Base-by-base conservation (phyloP, 306 rosid genomes). In the Quercus suber region DNA sequence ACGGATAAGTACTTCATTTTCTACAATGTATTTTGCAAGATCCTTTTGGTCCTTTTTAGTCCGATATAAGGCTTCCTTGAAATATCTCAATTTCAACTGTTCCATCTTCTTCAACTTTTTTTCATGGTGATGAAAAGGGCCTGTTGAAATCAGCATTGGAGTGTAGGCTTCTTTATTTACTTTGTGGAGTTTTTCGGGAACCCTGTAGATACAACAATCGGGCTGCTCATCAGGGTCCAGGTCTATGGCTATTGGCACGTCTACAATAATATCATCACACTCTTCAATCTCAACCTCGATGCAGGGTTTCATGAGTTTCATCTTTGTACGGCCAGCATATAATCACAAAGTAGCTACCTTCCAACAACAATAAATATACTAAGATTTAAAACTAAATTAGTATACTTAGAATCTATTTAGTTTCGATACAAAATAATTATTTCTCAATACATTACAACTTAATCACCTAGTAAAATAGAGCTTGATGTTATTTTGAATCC, bases 101-200 rank as follows among this genome's bases (percentile, higher is more conserved):
- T 67, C 71, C 82, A 82, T 73, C 14, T 79, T 49, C 53, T 23
- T 7, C 56, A 77, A 33, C 1, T 73, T 45, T 23, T 18, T 10
- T 1, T 21, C 18, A 1, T 56, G 57, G 11, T 78, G 19, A 78
- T 77, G 81, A 25, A 72, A 73, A 9, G 63, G 81, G 31, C 79
- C 85, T 3, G 73, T 82, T 8, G 82, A 82, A 3, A 77, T 19
- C 5, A 77, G 23, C 41, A 77, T 68, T 3, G 78, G 85, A n/a
- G 81, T 72, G 75, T 72, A 82, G 2, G 75, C 69, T 2, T 55
- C 63, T 37, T 28, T 8, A 0, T 82, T 77, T 21, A 56, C 82
- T 12, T 77, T 28, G 19, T 75, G 75, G 1, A 82, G 76, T 57
- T 10, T 65, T 27, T 45, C 12, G 6, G 82, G 82, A 43, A 77